phyloP scores from a whole-genome alignment of 345 rosid genomes.

The Eucalyptus rudis region DNA sequence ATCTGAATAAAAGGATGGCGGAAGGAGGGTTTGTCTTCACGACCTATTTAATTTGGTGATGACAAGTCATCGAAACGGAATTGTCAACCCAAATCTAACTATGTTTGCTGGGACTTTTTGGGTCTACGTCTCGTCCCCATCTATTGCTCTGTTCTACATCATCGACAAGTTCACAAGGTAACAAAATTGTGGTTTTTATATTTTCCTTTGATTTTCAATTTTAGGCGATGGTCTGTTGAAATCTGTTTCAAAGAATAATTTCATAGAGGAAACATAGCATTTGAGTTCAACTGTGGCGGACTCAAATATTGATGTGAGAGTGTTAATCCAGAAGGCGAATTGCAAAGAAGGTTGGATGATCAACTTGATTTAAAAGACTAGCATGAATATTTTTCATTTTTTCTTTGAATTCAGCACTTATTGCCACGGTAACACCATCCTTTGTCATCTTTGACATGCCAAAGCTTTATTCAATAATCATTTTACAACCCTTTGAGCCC shows the following conservation, averaged over 20 bases:
- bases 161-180: background rate
- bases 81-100: background rate
- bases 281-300: no score
- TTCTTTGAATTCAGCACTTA: no score
- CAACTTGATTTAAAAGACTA: no score
- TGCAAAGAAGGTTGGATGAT: no score
- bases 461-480: no score
- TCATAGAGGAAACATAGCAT: no score
- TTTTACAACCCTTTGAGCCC: no score
- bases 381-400: no score
- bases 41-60: slow-evolving; percentile 5
- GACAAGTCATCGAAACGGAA: slow-evolving; percentile 11
- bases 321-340: no score
- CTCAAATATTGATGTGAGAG: no score
- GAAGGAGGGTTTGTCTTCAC: background rate
- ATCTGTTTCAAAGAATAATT: background rate
- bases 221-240: background rate
- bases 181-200: slow-evolving; percentile 16
- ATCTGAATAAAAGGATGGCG: slow-evolving; percentile 6
- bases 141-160: slow-evolving; percentile 16
- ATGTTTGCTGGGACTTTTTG: slow-evolving; percentile 17
- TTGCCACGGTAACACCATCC: no score
- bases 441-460: no score
- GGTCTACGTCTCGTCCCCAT: slow-evolving; percentile 1
- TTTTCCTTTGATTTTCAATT: background rate